Evolutionary conservation across 305 asterid genomes (phyloP).

Genomic region (Plantago lanceolata): DNA sequence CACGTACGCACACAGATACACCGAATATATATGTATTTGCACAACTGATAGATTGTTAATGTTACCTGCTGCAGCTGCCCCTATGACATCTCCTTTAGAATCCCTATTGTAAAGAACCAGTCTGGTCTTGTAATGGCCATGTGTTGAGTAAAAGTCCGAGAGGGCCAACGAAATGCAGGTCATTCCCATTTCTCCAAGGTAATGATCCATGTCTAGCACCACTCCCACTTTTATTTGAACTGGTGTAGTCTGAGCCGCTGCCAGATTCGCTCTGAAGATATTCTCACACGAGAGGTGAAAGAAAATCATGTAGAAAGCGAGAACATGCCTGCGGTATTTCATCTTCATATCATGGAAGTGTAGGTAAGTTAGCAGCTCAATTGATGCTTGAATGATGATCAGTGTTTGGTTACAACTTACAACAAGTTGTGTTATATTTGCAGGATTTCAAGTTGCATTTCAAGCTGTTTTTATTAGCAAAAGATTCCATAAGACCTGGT

Average conservation of each 20-base stretch:
- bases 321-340: neutral
- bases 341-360: neutral
- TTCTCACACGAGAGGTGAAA: neutral
- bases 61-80: constrained; percentile 51
- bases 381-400: too few species aligned
- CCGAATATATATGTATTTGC: neutral
- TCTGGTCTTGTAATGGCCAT: constrained; percentile 36
- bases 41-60: neutral
- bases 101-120: constrained; percentile 40
- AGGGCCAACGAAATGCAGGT: constrained; percentile 51
- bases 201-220: constrained; percentile 38
- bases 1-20: neutral
- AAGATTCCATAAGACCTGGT: too few species aligned
- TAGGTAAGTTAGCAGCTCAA: too few species aligned
- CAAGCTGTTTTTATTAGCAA: too few species aligned
- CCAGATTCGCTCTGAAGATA: neutral
- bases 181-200: constrained; percentile 35
- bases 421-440: neutral
- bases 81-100: constrained; percentile 36
- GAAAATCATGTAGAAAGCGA: neutral
- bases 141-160: constrained; percentile 39
- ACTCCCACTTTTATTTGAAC: constrained; percentile 43
- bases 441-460: neutral
- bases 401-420: too few species aligned
- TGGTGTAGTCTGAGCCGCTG: constrained; percentile 24